Base-by-base conservation (phyloP, 2,329 filamentous ascomycete species). In the Ploettnerulaceae sp. region DNA sequence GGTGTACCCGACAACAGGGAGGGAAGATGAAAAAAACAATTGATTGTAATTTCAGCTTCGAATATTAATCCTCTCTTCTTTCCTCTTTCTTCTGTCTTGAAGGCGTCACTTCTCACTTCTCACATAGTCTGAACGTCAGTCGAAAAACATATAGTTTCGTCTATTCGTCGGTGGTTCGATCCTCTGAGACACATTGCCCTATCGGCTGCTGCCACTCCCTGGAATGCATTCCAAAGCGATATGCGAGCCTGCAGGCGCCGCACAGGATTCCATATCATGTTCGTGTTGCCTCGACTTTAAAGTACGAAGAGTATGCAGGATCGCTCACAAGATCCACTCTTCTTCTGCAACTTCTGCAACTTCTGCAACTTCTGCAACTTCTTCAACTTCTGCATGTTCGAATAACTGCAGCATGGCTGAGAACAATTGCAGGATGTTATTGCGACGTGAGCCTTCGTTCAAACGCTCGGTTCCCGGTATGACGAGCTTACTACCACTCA, bases 391-490 rank as follows among this genome's bases (percentile, higher is more conserved):
- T 5, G 29, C 22, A n/a, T 22, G 22, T 8, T 34, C 40, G 7
- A 43, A 43, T 14, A 22, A 43, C 31, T 34, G 22, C 40, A 26
- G 12, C 3, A 34, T 33, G 28, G 9, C 8, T 18, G 31, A 29
- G 4, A 21, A 32, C 8, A 17, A 2, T 11, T 41, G 18, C 7
- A 41, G 15, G 17, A 33, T 12, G 28, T 41, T 24, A n/a, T n/a
- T n/a, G 26, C 21, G 7, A 14, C 40, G 40, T 7, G 40, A 15
- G 44, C 52, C 48, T 26, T 31, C 28, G 14, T 15, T 49, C 21
- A 41, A 53, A 14, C 55, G 52, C 41, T 55, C 54, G 5, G 57
- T 62, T n/a, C 44, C 53, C 7, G 51, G 53, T 2, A 61, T 62
- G 59, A 61, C 57, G 45, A 45, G 28, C 21, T 51, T 60, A 7